Percentiles rank a stretch among this genome's conserved stretches.
Conservation (phyloP, 1,284 basidiomycete genomes). For the Papiliotrema laurentii region DNA sequence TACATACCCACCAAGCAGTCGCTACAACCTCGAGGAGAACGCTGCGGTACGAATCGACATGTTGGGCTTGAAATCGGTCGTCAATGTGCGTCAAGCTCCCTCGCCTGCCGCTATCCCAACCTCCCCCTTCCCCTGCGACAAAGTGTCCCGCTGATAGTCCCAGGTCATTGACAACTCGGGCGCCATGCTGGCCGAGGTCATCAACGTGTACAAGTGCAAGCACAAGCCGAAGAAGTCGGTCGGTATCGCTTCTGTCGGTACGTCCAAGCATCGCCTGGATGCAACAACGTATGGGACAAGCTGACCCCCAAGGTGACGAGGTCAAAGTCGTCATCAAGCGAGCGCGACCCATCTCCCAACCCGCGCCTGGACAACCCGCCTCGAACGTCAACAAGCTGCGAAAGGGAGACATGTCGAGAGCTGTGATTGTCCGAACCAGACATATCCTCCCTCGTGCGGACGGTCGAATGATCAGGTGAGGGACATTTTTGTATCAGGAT, state of each 20-base stretch:
- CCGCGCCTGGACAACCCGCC: conserved; percentile 43
- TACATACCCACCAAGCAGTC: no score
- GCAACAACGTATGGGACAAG: not conserved
- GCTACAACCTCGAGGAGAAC: no score
- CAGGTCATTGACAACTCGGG: conserved; percentile 96
- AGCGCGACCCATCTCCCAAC: conserved; percentile 67
- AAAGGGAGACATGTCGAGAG: conserved; percentile 86
- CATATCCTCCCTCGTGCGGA: conserved; percentile 38
- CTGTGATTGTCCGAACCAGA: conserved; percentile 86
- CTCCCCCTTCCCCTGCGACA: no score
- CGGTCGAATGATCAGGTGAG: conserved; percentile 42
- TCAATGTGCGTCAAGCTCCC: conserved; percentile 2
- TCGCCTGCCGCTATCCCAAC: not conserved
- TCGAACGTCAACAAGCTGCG: conserved; percentile 63
- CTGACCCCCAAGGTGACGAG: conserved; percentile 75
- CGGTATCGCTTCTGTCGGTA: conserved; percentile 64
- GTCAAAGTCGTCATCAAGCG: conserved; percentile 94
- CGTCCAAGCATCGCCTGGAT: conserved; percentile 14
- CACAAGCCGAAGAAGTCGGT: conserved; percentile 52
- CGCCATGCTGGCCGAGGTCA: conserved; percentile 89
- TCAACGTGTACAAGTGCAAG: conserved; percentile 95
- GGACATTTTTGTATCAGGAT: not conserved
- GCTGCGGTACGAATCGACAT: not conserved
- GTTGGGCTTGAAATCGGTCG: conserved; percentile 7
- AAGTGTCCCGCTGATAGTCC: no score